phyloP scores from a whole-genome alignment of 176 grass and related monocot species.

The Musa itinerans region DNA sequence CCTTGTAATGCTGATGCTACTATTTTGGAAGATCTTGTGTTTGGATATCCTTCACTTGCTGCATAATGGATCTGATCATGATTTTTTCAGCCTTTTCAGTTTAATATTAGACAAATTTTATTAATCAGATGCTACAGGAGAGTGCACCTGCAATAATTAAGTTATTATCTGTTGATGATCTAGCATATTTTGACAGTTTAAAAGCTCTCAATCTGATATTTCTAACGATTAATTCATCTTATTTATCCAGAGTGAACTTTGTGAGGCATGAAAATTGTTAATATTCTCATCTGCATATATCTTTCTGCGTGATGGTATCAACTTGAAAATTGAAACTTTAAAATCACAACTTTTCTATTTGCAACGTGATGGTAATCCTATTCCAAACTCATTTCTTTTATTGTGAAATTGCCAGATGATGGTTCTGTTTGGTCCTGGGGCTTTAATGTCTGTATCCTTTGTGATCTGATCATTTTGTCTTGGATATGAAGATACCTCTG shows the following conservation, averaged over 20 bases:
- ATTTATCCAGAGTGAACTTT: not conserved
- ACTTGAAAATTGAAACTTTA: not conserved
- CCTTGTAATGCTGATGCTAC: too few species aligned
- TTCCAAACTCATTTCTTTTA: not conserved
- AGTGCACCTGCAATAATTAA: not conserved
- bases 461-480: not conserved
- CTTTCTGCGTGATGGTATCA: not conserved
- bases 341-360: not conserved
- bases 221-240: not conserved
- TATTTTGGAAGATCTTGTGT: too few species aligned
- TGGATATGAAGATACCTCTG: not conserved
- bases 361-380: not conserved
- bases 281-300: not conserved
- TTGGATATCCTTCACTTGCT: too few species aligned
- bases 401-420: conserved; percentile 56
- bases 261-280: not conserved
- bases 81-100: too few species aligned
- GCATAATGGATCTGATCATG: too few species aligned
- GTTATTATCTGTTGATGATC: not conserved
- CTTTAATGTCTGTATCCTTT: conserved; percentile 98
- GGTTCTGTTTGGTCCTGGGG: conserved; percentile 98
- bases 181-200: not conserved
- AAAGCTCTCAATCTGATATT: not conserved
- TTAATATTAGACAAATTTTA: not conserved
- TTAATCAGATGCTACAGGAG: not conserved